Base-by-base conservation (phyloP, 192 early-diverging fungal species). In the Coemansia sp. region DNA sequence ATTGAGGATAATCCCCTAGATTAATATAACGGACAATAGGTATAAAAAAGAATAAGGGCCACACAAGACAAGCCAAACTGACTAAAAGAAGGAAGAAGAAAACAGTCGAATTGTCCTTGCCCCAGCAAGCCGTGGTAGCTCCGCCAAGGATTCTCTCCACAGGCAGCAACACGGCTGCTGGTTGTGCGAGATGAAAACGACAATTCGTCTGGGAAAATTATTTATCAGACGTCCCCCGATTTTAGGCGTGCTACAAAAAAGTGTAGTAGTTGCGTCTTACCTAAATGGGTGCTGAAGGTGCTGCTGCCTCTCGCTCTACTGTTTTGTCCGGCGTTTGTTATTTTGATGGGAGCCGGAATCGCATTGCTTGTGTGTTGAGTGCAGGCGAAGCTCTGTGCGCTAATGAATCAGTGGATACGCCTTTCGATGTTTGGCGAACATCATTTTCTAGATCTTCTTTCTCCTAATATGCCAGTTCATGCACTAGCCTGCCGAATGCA, bases 311-410 rank as follows among this genome's bases (percentile, higher is more conserved):
- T 29, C 3, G 51, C 27, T 29, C 51, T 55, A 55, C 55, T 58
- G 55, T 31, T 58, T 58, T 58, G 55, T 58, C 55, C 55, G 55
- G 55, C 55, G 55, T 58, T 58, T 58, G 55, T 58, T 58, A 58
- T 58, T 25, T 31, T 58, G 55, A 23, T 31, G 27, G 15, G 29
- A 29, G 17, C 31, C 55, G 15, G 55, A 31, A 17, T n/a, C 2
- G 31, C 55, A 58, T 31, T 6, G 7, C 55, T 34, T 58, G 55
- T 17, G 11, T 32, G 29, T 4, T 32, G 14, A 32, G 25, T 48
- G 17, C 19, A 51, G 23, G 50, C 50, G 8, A 7, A 4, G 10
- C 0, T 4, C 11, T 27, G 25, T 14, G 3, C 12, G 27, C 25
- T 4, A 12, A 29, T 27, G 12, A 29, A 27, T 9, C 51, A 0